Evolutionary conservation across 768 basidiomycete genomes (phyloP), one percentile per base, ranked within the genome.

Genomic region (Leccinum imitatum): DNA sequence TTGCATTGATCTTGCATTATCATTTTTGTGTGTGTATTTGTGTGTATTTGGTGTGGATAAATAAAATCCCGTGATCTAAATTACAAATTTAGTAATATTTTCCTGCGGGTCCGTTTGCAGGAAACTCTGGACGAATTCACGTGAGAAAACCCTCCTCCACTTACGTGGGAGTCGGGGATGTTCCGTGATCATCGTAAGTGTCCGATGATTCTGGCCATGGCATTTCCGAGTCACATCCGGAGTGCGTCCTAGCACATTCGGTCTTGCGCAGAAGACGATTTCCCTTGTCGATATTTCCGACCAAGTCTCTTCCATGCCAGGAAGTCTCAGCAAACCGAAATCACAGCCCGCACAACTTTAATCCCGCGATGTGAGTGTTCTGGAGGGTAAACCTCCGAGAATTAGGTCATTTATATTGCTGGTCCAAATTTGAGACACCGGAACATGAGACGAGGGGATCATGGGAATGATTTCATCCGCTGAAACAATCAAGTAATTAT

Each of bases 161-260:
- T n/a, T n/a, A n/a, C n/a, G n/a, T n/a, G n/a, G n/a, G n/a, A n/a
- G n/a, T n/a, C n/a, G n/a, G n/a, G n/a, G n/a, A 37, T 37, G 74
- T 9, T 70, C 56, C n/a, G 37, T 27, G 27, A 27, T 27, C 27
- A 37, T 37, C 37, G 37, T 3, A 37, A 37, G 14, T 15, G 37
- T 14, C 37, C 37, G 37, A 15, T 15, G 37, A 27, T 27, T 27
- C 27, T 27, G 27, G 27, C 27, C 23, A 21, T 21, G 21, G 2
- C 23, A 8, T 8, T 7, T 27, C 27, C 6, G 37, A 15, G 14
- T 71, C 3, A 71, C 75, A 46, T 77, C 63, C 25, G 84, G 67
- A 2, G 17, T 7, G 80, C 79, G 15, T 25, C 76, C 76, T 8
- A 83, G 63, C 7, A 80, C 80, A 66, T 85, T 85, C 3, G 82